Evolutionary conservation across 2,329 filamentous ascomycete genomes (phyloP).

Genomic region (Sporothrix phasma): DNA sequence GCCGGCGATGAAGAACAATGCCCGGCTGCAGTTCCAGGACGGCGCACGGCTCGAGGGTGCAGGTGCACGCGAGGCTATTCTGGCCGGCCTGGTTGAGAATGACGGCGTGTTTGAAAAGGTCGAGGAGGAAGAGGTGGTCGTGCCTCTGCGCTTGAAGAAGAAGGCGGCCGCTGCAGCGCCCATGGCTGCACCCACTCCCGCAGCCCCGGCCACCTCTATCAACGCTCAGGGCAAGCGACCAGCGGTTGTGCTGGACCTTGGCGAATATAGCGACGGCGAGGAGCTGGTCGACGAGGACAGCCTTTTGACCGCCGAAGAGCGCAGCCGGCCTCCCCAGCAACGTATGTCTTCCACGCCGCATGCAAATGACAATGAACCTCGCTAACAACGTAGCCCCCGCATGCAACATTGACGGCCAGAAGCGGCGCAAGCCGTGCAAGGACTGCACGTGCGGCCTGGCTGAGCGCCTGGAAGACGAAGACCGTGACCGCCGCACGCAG

Average conservation of each 20-base stretch:
- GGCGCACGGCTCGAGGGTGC: constrained; percentile 40
- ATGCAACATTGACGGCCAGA: constrained; percentile 78
- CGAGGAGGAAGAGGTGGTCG: constrained; percentile 48
- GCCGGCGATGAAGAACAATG: constrained; percentile 60
- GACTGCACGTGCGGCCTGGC: constrained; percentile 95
- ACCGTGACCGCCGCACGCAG: constrained; percentile 35
- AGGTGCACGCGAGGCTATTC: constrained; percentile 67
- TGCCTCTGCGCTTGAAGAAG: constrained; percentile 55
- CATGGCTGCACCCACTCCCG: background rate
- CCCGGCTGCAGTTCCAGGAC: constrained; percentile 58
- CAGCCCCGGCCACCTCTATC: no score
- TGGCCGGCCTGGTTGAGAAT: constrained; percentile 62
- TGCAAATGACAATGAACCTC: background rate
- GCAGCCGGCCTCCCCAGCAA: constrained; percentile 64
- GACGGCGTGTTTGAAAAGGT: constrained; percentile 68
- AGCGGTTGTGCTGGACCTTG: constrained; percentile 32
- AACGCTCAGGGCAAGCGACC: constrained; percentile 14
- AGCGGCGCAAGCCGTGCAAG: constrained; percentile 87
- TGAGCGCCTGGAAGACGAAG: constrained; percentile 76
- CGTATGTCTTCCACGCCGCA: constrained; percentile 48
- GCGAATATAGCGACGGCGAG: constrained; percentile 54
- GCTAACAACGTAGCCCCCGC: constrained; percentile 51
- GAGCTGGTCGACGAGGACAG: constrained; percentile 88
- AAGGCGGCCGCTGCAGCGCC: constrained; percentile 19
- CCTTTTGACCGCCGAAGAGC: constrained; percentile 75